These are phyloP conservation scores for Aspergillus proliferans DNA, from an alignment of 2,329 filamentous ascomycete genomes.

Conservation along the genomic window DNA sequence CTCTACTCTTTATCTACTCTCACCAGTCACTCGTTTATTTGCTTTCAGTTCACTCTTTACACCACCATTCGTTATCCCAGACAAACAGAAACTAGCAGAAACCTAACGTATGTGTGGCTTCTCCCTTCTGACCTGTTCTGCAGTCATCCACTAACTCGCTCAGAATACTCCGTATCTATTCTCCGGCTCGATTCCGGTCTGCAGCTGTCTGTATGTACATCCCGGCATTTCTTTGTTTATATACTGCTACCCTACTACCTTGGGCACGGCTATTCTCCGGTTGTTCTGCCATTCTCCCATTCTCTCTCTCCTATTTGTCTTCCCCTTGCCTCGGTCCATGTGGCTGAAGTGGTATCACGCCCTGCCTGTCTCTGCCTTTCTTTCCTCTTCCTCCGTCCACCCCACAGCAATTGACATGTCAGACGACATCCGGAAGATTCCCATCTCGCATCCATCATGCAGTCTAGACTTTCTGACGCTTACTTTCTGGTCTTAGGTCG, in stretches of 20 bases:
- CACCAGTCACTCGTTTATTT: background rate
- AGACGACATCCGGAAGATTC: conserved; percentile 11
- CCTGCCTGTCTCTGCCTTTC: no score
- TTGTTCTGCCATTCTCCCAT: background rate
- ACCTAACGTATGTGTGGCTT: background rate
- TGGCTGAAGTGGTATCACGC: background rate
- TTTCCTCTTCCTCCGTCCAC: background rate
- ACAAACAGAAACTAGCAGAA: background rate
- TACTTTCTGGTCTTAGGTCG: background rate
- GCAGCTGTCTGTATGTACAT: conserved; percentile 4
- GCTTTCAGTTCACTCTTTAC: background rate
- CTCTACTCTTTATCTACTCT: background rate
- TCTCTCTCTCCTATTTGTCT: background rate
- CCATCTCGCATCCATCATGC: conserved; percentile 7
- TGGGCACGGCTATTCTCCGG: no score
- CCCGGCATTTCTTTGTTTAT: conserved; percentile 13
- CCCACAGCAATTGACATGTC: conserved; percentile 11
- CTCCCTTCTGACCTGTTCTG: background rate
- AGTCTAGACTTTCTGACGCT: conserved; percentile 2
- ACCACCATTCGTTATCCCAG: background rate
- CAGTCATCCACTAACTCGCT: background rate
- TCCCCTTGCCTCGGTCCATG: conserved; percentile 5
- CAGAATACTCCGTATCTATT: no score
- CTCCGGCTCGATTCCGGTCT: no score
- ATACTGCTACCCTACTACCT: background rate